Evolutionary conservation across 495 filamentous ascomycete genomes (phyloP).

Genomic region (Aspergillus bridgeri): DNA sequence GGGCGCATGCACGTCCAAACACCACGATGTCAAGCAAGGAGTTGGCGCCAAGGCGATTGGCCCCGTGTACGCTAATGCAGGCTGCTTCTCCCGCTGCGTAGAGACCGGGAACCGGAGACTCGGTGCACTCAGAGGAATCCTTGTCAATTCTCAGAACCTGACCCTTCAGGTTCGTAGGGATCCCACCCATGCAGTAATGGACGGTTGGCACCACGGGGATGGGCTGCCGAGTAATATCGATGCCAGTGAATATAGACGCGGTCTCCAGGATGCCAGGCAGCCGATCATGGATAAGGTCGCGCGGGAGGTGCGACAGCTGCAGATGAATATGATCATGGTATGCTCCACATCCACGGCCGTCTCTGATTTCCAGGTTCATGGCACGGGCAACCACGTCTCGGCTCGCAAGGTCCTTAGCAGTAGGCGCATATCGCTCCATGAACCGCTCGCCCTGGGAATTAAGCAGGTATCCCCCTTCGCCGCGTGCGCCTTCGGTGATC

Average conservation of each 20-base stretch:
- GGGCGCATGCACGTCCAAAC: slow-evolving; percentile 92
- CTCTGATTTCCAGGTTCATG: slow-evolving; percentile 96
- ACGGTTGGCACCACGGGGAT: slow-evolving; percentile 96
- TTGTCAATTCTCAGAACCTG: slow-evolving; percentile 86
- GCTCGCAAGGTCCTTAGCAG: slow-evolving; percentile 91
- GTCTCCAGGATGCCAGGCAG: slow-evolving; percentile 98
- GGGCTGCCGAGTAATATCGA: slow-evolving; percentile 93
- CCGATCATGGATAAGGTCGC: slow-evolving; percentile 89
- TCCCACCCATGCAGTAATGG: slow-evolving; percentile 99
- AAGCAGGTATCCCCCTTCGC: slow-evolving; percentile 95
- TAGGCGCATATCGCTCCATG: slow-evolving; percentile 98
- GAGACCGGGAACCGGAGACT: slow-evolving; percentile 90
- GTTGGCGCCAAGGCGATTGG: slow-evolving; percentile 96
- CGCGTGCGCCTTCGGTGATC: slow-evolving; percentile 97
- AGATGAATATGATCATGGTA: slow-evolving; percentile 98
- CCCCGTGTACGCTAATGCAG: slow-evolving; percentile 95
- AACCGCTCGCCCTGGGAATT: slow-evolving; percentile 97
- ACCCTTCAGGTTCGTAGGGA: slow-evolving; percentile 93
- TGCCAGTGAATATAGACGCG: slow-evolving; percentile 91
- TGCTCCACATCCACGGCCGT: slow-evolving; percentile 90
- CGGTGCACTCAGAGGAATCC: slow-evolving; percentile 54
- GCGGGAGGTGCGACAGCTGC: slow-evolving; percentile 88
- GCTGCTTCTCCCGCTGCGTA: slow-evolving; percentile 97
- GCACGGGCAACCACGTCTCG: slow-evolving; percentile 94
- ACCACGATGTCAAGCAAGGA: slow-evolving; percentile 95